Evolutionary conservation across 345 rosid genomes (phyloP).

Genomic region (Eucalyptus erythrocorys): DNA sequence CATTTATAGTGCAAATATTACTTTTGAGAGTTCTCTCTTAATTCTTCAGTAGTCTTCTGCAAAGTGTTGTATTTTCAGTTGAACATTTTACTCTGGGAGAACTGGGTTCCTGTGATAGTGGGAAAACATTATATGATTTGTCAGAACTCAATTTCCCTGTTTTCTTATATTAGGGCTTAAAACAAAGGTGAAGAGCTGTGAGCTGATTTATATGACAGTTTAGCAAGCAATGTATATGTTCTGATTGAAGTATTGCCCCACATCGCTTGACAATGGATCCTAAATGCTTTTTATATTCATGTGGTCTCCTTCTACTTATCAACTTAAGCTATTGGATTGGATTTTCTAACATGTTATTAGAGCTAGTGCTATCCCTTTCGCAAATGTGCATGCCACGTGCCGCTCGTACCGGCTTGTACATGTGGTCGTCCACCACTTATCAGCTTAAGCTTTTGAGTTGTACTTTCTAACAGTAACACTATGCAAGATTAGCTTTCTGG

Average conservation of each 20-base stretch:
- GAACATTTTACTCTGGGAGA: background rate
- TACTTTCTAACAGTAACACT: background rate
- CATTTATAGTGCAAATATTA: background rate
- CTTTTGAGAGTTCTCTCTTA: background rate
- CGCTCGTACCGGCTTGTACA: too few species aligned
- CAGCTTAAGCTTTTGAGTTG: too few species aligned
- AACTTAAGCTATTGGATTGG: too few species aligned
- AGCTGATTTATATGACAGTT: background rate
- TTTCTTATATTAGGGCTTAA: background rate
- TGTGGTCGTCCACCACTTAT: too few species aligned
- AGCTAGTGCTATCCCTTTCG: too few species aligned
- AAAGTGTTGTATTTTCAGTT: background rate
- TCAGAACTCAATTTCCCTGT: background rate
- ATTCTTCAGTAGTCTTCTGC: background rate
- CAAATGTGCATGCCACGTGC: too few species aligned
- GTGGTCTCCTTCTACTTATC: too few species aligned
- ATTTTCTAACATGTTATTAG: too few species aligned
- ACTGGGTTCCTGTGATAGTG: background rate
- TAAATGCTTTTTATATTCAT: too few species aligned
- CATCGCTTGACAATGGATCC: too few species aligned
- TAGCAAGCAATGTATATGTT: background rate
- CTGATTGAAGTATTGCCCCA: too few species aligned
- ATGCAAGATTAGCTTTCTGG: background rate
- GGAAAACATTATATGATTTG: background rate
- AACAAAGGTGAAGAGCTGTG: background rate